A percentile compares a stretch with the other conserved stretches of the same genome.
Conservation (phyloP, 2,329 filamentous ascomycete species). For the Botrytis squamosa region DNA sequence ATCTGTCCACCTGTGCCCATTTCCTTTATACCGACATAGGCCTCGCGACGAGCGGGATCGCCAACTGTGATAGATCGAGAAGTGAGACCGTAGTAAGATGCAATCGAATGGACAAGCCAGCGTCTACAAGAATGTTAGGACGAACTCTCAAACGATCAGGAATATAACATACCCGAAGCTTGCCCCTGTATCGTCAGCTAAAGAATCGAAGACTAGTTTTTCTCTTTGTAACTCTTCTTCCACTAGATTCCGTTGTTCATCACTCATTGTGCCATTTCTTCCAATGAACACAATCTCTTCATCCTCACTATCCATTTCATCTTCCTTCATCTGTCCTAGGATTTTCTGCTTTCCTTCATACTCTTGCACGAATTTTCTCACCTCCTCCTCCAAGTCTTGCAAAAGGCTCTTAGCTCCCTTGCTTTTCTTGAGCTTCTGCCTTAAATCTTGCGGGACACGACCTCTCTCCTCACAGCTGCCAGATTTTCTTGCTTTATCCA, state of each 20-base stretch:
- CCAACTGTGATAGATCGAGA: constrained; percentile 78
- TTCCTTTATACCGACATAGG: constrained; percentile 75
- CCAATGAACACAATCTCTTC: constrained; percentile 93
- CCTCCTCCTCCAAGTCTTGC: constrained; percentile 79
- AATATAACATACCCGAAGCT: constrained; percentile 65
- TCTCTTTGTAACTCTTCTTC: constrained; percentile 56
- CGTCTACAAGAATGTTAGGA: constrained; percentile 53
- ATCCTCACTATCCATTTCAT: constrained; percentile 57
- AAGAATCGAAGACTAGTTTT: constrained; percentile 77
- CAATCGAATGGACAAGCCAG: constrained; percentile 91
- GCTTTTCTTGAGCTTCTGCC: constrained; percentile 75
- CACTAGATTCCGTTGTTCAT: constrained; percentile 51
- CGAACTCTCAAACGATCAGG: constrained; percentile 22
- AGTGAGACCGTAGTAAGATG: constrained; percentile 81
- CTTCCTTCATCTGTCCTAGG: constrained; percentile 15
- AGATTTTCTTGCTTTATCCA: constrained; percentile 38
- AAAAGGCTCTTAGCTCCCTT: constrained; percentile 76
- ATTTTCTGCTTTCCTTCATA: constrained; percentile 49
- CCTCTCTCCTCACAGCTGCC: constrained; percentile 45
- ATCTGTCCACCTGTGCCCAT: constrained; percentile 30
- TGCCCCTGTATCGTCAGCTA: constrained; percentile 71
- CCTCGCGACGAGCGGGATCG: constrained; percentile 69
- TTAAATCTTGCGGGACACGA: constrained; percentile 75
- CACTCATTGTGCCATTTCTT: constrained; percentile 58
- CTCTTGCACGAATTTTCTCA: constrained; percentile 68